These are phyloP conservation scores for Amphibolis antarctica DNA, from an alignment of 106 monocot species.

Conservation along the genomic window DNA sequence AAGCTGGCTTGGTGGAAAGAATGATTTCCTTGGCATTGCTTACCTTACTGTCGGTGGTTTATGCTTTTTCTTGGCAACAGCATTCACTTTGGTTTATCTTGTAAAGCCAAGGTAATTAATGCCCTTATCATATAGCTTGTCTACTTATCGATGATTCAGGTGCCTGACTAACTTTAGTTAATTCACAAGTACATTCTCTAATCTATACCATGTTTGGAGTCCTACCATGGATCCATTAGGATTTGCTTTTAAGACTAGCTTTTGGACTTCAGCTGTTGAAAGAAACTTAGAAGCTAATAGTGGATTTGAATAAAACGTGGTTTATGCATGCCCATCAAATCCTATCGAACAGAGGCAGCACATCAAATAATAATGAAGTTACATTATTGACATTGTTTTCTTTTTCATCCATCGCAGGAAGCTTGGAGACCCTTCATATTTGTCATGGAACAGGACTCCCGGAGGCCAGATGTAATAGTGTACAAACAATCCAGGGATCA, in stretches of 20 bases:
- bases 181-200: too few relatives aligned
- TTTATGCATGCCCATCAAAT: too few relatives aligned
- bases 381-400: constrained; percentile 1
- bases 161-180: too few relatives aligned
- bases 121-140: neutral
- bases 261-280: too few relatives aligned
- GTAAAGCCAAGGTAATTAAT: constrained; percentile 34
- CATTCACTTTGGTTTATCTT: constrained; percentile 28
- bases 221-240: too few relatives aligned
- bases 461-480: constrained; percentile 15
- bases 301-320: too few relatives aligned
- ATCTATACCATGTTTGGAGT: too few relatives aligned
- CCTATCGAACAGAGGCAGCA: too few relatives aligned
- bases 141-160: neutral
- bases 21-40: constrained; percentile 50
- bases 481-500: neutral
- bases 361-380: too few relatives aligned
- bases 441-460: constrained; percentile 59
- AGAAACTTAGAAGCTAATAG: too few relatives aligned
- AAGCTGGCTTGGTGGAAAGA: constrained; percentile 56
- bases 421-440: constrained; percentile 55
- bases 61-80: constrained; percentile 37
- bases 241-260: too few relatives aligned
- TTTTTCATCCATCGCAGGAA: constrained; percentile 26
- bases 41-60: constrained; percentile 40